Evolutionary conservation across 495 filamentous ascomycete species (phyloP), one percentile per base, ranked within the genome.

Genomic region (Xeromyces bisporus): DNA sequence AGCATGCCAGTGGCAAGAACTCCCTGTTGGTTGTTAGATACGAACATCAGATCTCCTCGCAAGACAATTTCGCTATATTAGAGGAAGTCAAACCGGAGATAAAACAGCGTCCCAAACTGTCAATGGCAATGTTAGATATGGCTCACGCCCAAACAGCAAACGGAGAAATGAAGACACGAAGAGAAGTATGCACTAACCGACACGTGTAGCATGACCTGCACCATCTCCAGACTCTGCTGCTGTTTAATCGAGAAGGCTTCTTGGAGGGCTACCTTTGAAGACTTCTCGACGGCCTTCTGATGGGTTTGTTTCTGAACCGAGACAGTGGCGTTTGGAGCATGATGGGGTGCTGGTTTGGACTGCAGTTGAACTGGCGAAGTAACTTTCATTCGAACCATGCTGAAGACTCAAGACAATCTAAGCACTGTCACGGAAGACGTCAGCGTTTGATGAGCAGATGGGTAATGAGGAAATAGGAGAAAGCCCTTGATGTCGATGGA

Each of bases 151-250:
- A 34, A 55, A 37, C 4, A 40, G 30, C 14, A 37, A 26, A 15
- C 12, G 13, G 16, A 12, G 23, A 11, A 14, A 31, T 31, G 15
- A 31, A 6, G 14, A 15, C 7, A 12, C 7, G 13, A 15, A 11
- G 12, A 20, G 13, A 14, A 15, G 4, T 15, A n/a, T n/a, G 5
- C 17, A 45, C 53, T 41, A 26, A 54, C 51, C 28, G 47, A 46
- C 13, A 50, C 46, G 37, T 64, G 61, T 7, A 67, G 24, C 39
- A 64, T 53, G 3, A 60, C 62, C 37, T 67, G 60, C 6, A 66
- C 47, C 27, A 68, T 43, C 33, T 67, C 57, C 20, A 60, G 43
- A 34, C 62, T 69, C 32, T 67, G 62, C 25, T 52, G 51, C 34
- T 61, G 49, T 29, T 38, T 38, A 23, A 45, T 31, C 1, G 33